Evolutionary conservation across 345 rosid species (phyloP).

Genomic region (Acer yangbiense): DNA sequence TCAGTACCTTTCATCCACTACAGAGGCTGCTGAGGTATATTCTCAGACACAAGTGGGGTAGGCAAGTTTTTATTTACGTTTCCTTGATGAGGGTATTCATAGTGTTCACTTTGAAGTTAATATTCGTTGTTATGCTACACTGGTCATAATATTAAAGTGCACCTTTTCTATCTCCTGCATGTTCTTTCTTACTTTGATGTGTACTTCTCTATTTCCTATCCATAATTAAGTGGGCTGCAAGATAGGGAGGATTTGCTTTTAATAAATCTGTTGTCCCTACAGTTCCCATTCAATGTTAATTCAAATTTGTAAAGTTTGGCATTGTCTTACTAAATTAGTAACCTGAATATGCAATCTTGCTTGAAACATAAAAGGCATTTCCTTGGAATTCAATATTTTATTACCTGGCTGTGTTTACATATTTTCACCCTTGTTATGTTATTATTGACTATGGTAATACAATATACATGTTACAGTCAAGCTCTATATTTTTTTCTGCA

Average conservation of each 20-base stretch:
- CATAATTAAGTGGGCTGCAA: background rate
- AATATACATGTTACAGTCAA: background rate
- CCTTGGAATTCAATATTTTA: background rate
- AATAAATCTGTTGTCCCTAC: background rate
- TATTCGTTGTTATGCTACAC: slow-evolving; percentile 13
- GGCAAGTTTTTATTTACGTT: slow-evolving; percentile 19
- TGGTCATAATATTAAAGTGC: background rate
- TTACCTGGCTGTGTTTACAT: background rate
- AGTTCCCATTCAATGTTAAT: background rate
- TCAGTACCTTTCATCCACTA: slow-evolving; percentile 93
- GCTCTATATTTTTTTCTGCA: background rate
- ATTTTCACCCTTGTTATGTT: background rate
- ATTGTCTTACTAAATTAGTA: slow-evolving; percentile 1
- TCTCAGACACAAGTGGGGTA: slow-evolving; percentile 20
- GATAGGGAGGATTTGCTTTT: background rate
- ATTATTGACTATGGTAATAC: background rate
- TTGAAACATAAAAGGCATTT: background rate
- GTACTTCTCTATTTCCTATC: background rate
- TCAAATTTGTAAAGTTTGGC: background rate
- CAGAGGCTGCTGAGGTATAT: slow-evolving; percentile 93
- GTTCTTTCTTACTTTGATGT: slow-evolving; percentile 8
- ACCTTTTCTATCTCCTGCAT: background rate
- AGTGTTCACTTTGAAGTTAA: background rate
- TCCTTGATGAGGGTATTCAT: slow-evolving; percentile 3
- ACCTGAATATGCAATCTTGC: background rate